phyloP scores from a whole-genome alignment of 306 rosid genomes.

The Geum urbanum region DNA sequence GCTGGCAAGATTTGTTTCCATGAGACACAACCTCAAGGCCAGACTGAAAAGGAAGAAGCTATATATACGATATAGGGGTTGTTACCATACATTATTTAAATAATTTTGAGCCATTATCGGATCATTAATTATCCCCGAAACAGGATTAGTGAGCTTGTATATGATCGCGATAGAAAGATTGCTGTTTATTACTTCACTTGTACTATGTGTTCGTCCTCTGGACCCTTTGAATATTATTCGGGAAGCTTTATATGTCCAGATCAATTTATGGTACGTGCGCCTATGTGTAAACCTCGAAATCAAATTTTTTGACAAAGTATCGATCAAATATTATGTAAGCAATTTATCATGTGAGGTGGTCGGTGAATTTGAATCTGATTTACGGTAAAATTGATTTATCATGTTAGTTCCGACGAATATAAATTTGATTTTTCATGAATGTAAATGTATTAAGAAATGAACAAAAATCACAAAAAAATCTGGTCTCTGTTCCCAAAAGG shows the following conservation, averaged over 20 bases:
- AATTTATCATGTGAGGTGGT: too few species aligned
- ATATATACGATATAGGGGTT: neutral
- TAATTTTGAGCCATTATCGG: neutral
- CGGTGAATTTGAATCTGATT: too few species aligned
- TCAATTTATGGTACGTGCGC: too few species aligned
- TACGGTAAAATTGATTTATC: too few species aligned
- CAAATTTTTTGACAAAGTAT: too few species aligned
- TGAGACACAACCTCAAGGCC: conserved; percentile 7
- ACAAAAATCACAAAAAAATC: neutral
- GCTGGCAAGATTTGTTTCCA: conserved; percentile 26
- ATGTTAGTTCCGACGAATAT: too few species aligned
- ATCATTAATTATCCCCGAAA: conserved; percentile 12
- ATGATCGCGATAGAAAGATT: conserved; percentile 25
- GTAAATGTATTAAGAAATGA: too few species aligned
- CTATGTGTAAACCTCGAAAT: too few species aligned
- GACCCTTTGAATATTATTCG: too few species aligned
- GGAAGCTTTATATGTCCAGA: too few species aligned
- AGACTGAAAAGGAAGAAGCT: neutral
- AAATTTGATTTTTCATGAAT: too few species aligned
- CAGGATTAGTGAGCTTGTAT: conserved; percentile 27
- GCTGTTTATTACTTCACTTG: neutral
- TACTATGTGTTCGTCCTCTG: neutral
- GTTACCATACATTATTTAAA: neutral
- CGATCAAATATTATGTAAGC: too few species aligned
- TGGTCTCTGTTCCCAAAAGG: neutral